A percentile compares a stretch with the other conserved stretches of the same genome.
These are phyloP conservation scores for Vigna angularis DNA, from an alignment of 306 rosid species.

Conservation along the genomic window DNA sequence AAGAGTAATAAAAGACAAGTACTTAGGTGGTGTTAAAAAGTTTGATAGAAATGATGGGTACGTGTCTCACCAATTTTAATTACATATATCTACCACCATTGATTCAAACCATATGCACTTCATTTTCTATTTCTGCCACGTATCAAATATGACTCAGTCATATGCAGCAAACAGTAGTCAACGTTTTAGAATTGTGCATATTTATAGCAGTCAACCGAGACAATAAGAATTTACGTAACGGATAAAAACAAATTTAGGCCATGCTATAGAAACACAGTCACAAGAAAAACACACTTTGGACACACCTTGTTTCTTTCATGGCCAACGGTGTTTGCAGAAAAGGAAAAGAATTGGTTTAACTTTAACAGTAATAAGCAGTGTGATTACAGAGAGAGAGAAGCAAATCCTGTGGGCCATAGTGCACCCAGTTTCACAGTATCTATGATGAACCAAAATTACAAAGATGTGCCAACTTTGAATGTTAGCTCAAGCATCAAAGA, in stretches of 20 bases:
- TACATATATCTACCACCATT: too few relatives aligned
- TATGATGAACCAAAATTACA: neutral
- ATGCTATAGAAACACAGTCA: too few relatives aligned
- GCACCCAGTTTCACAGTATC: conserved; percentile 44
- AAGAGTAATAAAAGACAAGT: too few relatives aligned
- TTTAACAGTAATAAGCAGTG: neutral
- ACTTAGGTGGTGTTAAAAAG: too few relatives aligned
- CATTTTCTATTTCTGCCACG: too few relatives aligned
- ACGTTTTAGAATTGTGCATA: neutral
- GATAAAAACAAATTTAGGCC: neutral
- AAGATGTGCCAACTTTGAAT: conserved; percentile 26
- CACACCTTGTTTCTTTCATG: conserved; percentile 11
- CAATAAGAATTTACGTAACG: conserved; percentile 12
- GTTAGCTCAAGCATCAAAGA: conserved; percentile 38
- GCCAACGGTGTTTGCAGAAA: neutral
- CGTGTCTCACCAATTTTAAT: too few relatives aligned
- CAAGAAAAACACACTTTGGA: too few relatives aligned
- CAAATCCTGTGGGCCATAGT: conserved; percentile 44
- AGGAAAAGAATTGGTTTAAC: conserved; percentile 9
- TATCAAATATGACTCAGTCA: too few relatives aligned
- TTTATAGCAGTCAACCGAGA: conserved; percentile 1
- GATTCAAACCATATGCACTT: too few relatives aligned
- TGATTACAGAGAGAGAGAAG: conserved; percentile 20
- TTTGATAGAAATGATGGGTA: too few relatives aligned
- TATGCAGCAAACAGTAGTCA: neutral